phyloP scores from a whole-genome alignment of 208 protist genomes.

The Leishmania guyanensis region DNA sequence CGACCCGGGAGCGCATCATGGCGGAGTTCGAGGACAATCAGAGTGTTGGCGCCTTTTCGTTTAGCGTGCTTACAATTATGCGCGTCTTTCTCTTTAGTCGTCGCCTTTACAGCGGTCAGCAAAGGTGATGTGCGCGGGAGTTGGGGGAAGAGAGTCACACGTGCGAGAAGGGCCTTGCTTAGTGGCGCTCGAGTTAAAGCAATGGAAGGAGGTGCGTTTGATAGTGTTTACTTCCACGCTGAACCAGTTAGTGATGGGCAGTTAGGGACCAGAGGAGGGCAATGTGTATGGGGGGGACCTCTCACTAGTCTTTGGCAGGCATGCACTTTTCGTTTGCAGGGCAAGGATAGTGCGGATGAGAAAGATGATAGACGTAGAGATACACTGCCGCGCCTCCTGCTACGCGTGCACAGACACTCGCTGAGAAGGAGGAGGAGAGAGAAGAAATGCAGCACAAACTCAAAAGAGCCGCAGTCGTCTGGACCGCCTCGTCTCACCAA shows the following conservation, averaged over 20 bases:
- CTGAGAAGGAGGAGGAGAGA: too few species aligned
- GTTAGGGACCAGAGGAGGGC: neutral
- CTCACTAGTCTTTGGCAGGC: too few species aligned
- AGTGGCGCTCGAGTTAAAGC: neutral
- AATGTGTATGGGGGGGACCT: neutral
- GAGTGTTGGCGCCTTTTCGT: neutral
- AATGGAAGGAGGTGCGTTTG: neutral
- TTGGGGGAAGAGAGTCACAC: neutral
- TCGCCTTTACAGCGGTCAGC: neutral
- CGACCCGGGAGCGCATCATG: constrained; percentile 10
- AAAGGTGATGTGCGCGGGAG: neutral
- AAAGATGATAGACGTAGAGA: too few species aligned
- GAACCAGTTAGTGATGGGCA: neutral
- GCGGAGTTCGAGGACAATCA: neutral
- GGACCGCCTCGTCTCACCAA: too few species aligned
- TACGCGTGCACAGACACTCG: too few species aligned
- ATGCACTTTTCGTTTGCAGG: too few species aligned
- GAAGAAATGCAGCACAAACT: too few species aligned
- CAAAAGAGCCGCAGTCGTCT: too few species aligned
- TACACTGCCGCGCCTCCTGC: too few species aligned
- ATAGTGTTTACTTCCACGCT: neutral
- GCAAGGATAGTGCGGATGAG: too few species aligned
- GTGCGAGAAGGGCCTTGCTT: neutral
- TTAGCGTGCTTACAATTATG: neutral
- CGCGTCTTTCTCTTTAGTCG: neutral